Conservation (phyloP, 2,329 filamentous ascomycete species). For the Epicoccum sorghinum region DNA sequence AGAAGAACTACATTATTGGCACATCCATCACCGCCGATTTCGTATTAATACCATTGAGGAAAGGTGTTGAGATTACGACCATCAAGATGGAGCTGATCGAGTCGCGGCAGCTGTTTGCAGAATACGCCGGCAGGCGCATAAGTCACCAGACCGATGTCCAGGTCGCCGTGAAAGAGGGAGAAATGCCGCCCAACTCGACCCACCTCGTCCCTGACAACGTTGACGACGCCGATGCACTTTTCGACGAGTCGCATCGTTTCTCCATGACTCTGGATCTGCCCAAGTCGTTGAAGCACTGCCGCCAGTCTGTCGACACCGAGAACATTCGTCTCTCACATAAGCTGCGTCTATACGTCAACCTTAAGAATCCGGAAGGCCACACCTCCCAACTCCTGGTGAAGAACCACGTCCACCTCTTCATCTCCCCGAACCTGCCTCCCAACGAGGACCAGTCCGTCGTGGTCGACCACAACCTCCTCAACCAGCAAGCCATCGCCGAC, state of each 20-base stretch:
- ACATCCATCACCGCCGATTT: constrained; percentile 85
- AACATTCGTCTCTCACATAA: constrained; percentile 94
- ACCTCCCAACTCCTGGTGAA: constrained; percentile 92
- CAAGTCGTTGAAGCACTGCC: constrained; percentile 78
- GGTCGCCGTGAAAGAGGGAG: constrained; percentile 41
- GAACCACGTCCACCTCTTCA: constrained; percentile 89
- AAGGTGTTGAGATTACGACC: constrained; percentile 84
- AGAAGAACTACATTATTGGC: constrained; percentile 93
- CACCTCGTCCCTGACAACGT: constrained; percentile 35
- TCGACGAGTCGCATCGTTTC: constrained; percentile 66
- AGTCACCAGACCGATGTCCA: constrained; percentile 40
- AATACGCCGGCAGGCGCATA: constrained; percentile 50
- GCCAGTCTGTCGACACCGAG: constrained; percentile 87
- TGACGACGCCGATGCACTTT: constrained; percentile 42
- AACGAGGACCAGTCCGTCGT: constrained; percentile 82
- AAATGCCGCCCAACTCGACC: constrained; percentile 45
- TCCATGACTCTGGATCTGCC: constrained; percentile 71
- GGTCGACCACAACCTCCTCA: constrained; percentile 48
- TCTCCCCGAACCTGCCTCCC: constrained; percentile 89
- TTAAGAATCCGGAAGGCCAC: constrained; percentile 94
- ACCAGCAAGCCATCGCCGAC: constrained; percentile 55
- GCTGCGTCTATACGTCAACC: constrained; percentile 85
- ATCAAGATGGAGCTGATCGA: constrained; percentile 83
- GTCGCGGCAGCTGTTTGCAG: constrained; percentile 48
- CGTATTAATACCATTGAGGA: constrained; percentile 84